phyloP scores from a whole-genome alignment of 2,329 filamentous ascomycete species.

The Purpureocillium lavendulum region DNA sequence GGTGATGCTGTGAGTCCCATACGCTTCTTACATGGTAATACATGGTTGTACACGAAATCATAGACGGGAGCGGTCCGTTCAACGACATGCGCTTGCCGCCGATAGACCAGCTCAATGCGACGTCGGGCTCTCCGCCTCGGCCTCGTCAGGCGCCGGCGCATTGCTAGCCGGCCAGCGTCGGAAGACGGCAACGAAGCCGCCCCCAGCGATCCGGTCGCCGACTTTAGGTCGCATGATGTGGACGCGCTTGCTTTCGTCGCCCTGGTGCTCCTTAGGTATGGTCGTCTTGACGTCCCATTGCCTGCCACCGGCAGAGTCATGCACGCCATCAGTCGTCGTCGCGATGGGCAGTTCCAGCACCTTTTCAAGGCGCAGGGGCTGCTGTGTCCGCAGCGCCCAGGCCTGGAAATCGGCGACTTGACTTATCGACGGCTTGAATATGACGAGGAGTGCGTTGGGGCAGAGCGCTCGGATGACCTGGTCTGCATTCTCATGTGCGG shows the following conservation, averaged over 20 bases:
- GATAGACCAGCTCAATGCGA: too few species aligned
- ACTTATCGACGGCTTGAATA: constrained; percentile 72
- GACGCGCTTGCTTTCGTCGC: constrained; percentile 15
- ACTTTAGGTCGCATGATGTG: constrained; percentile 34
- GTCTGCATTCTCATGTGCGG: constrained; percentile 39
- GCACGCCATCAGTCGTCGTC: constrained; percentile 29
- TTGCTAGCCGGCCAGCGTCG: constrained; percentile 20
- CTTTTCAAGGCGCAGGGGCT: constrained; percentile 48
- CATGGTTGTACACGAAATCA: too few species aligned
- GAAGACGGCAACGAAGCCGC: constrained; percentile 31
- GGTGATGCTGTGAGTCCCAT: too few species aligned
- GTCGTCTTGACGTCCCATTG: constrained; percentile 56
- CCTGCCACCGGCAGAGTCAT: constrained; percentile 42
- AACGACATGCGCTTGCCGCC: too few species aligned
- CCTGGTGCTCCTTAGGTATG: constrained; percentile 15
- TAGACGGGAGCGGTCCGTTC: too few species aligned
- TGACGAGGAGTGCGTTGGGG: constrained; percentile 54
- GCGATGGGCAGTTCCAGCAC: constrained; percentile 48
- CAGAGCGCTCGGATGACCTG: constrained; percentile 50
- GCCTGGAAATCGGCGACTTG: constrained; percentile 58
- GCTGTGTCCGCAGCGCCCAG: constrained; percentile 37
- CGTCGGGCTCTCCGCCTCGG: background rate
- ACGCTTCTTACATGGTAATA: too few species aligned
- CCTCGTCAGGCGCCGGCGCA: background rate
- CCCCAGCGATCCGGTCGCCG: constrained; percentile 28